phyloP scores from a whole-genome alignment of 306 rosid species.

The Vigna reflexopilosa region DNA sequence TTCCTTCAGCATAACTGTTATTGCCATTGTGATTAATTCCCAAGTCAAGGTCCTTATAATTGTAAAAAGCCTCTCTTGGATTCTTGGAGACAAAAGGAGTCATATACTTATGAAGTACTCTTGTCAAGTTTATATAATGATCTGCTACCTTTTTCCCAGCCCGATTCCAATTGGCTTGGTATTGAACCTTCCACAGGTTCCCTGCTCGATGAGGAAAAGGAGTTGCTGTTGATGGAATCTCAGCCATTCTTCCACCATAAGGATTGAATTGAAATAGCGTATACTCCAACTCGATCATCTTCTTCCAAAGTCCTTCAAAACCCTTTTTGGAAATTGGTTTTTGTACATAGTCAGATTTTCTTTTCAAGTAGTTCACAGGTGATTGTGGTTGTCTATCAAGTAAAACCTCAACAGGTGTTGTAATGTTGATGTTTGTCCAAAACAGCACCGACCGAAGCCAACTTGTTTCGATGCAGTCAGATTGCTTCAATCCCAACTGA shows the following conservation, averaged over 20 bases:
- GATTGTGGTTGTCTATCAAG: conserved; percentile 63
- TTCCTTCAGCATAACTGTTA: conserved; percentile 57
- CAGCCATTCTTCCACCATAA: conserved; percentile 80
- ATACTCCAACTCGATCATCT: conserved; percentile 64
- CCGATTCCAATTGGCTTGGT: conserved; percentile 68
- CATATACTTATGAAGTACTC: conserved; percentile 63
- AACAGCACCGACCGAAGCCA: conserved; percentile 66
- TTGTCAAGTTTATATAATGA: conserved; percentile 49
- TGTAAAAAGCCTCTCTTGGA: conserved; percentile 73
- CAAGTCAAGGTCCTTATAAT: conserved; percentile 77
- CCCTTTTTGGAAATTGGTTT: conserved; percentile 57
- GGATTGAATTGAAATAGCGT: conserved; percentile 60
- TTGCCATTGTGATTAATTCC: conserved; percentile 67
- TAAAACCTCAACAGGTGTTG: conserved; percentile 52
- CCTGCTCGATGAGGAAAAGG: conserved; percentile 80
- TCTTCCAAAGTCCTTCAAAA: conserved; percentile 71
- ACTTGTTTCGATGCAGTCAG: conserved; percentile 61
- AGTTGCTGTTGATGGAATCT: conserved; percentile 55
- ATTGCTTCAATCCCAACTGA: conserved; percentile 57
- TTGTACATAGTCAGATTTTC: conserved; percentile 73
- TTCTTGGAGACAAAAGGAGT: conserved; percentile 70
- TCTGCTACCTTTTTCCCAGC: conserved; percentile 52
- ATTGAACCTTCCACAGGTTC: conserved; percentile 69
- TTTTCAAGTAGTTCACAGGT: conserved; percentile 57
- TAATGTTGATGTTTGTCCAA: conserved; percentile 55